phyloP scores from a whole-genome alignment of 129 eudicot genomes.

The Apium graveolens region DNA sequence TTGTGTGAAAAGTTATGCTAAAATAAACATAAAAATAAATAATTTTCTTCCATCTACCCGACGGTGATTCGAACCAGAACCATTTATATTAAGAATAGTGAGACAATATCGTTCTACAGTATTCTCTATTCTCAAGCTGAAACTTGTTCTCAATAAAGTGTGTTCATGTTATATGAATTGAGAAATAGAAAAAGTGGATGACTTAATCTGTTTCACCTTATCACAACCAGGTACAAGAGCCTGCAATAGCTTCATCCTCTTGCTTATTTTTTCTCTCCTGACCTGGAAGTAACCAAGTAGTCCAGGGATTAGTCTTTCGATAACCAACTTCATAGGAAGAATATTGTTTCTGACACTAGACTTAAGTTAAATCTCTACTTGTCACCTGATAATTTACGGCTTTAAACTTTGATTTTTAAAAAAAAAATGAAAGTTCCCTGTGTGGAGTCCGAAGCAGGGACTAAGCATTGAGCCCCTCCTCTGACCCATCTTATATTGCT shows the following conservation, averaged over 20 bases:
- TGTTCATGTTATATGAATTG: no score
- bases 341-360: no score
- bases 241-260: slow-evolving; percentile 85
- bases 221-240: slow-evolving; percentile 97
- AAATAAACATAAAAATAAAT: not conserved
- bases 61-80: no score
- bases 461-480: not conserved
- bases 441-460: not conserved
- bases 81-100: no score
- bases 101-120: no score
- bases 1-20: not conserved
- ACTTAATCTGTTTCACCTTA: slow-evolving; percentile 38
- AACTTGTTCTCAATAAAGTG: no score
- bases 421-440: no score
- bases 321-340: not conserved
- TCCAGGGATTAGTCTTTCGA: not conserved
- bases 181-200: not conserved
- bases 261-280: slow-evolving; percentile 89
- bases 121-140: no score
- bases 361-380: no score
- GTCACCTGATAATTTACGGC: no score
- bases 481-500: no score
- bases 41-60: not conserved
- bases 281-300: slow-evolving; percentile 32
- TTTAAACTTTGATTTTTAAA: no score